Percentiles rank a stretch among this genome's conserved stretches.
Evolutionary conservation across 116 monocot species (phyloP).

Genomic region (Papilionanthe hybrid): DNA sequence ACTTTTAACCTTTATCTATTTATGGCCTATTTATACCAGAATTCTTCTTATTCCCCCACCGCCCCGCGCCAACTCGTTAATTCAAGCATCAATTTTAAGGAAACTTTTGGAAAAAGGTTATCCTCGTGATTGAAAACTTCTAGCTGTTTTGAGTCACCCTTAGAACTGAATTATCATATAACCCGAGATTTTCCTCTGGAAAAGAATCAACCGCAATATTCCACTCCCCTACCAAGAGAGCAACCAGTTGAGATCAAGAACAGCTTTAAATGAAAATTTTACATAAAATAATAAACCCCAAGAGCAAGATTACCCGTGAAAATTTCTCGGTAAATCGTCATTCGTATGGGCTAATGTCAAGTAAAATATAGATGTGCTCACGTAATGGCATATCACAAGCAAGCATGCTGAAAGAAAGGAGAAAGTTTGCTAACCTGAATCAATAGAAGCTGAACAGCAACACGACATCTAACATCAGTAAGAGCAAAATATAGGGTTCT

Average conservation of each 20-base stretch:
- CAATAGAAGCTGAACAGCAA: slow-evolving; percentile 91
- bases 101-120: not conserved
- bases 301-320: not conserved
- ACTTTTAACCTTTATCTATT: too few relatives aligned
- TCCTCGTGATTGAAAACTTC: not conserved
- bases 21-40: too few relatives aligned
- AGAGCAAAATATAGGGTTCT: slow-evolving; percentile 63
- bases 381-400: not conserved
- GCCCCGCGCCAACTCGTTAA: too few relatives aligned
- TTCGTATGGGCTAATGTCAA: not conserved
- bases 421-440: slow-evolving; percentile 65
- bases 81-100: not conserved
- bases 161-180: not conserved
- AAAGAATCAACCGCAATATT: not conserved
- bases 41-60: too few relatives aligned
- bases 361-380: not conserved
- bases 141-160: not conserved
- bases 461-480: slow-evolving; percentile 77
- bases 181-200: not conserved
- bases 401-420: not conserved
- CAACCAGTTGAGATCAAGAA: not conserved
- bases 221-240: not conserved
- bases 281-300: not conserved
- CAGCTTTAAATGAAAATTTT: not conserved
- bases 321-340: not conserved